A percentile compares a stretch with the other conserved stretches of the same genome.
Conservation (phyloP, 2,329 filamentous ascomycete genomes). For the Trichophyton schoenleinii region DNA sequence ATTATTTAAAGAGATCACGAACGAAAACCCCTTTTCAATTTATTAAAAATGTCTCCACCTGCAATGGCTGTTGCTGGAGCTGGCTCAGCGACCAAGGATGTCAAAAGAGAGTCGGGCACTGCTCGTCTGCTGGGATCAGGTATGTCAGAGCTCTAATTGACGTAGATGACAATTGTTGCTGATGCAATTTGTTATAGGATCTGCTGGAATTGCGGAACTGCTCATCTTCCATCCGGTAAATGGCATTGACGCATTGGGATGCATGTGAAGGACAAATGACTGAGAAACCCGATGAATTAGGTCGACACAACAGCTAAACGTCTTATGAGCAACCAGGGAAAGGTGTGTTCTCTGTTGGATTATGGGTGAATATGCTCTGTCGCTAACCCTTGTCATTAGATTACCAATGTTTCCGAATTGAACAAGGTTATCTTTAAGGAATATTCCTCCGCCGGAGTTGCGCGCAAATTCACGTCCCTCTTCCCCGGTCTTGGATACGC, state of each 20-base stretch:
- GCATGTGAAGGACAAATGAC: slow-evolving; percentile 15
- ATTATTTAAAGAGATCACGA: background rate
- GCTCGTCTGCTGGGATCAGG: slow-evolving; percentile 87
- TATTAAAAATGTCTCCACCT: slow-evolving; percentile 31
- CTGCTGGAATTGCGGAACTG: slow-evolving; percentile 83
- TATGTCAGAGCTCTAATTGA: slow-evolving; percentile 31
- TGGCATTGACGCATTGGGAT: background rate
- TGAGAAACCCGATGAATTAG: slow-evolving; percentile 33
- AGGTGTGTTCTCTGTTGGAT: slow-evolving; percentile 34
- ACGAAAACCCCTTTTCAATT: background rate
- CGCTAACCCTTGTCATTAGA: slow-evolving; percentile 28
- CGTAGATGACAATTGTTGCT: slow-evolving; percentile 8
- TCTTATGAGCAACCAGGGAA: slow-evolving; percentile 94
- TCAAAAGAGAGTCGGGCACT: slow-evolving; percentile 76
- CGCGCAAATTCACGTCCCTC: slow-evolving; percentile 79
- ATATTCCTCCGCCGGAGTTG: slow-evolving; percentile 57
- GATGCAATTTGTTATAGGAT: slow-evolving; percentile 45
- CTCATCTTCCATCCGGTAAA: slow-evolving; percentile 81
- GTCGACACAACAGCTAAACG: slow-evolving; percentile 98
- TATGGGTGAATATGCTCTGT: background rate
- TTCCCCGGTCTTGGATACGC: slow-evolving; percentile 97
- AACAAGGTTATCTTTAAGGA: slow-evolving; percentile 93
- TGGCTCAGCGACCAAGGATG: slow-evolving; percentile 43
- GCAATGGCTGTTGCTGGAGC: slow-evolving; percentile 22
- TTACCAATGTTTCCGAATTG: slow-evolving; percentile 50